Percentiles rank a stretch among this genome's conserved stretches.
Conservation (phyloP, 441 rosid genomes). For the Adansonia madagascariensis region DNA sequence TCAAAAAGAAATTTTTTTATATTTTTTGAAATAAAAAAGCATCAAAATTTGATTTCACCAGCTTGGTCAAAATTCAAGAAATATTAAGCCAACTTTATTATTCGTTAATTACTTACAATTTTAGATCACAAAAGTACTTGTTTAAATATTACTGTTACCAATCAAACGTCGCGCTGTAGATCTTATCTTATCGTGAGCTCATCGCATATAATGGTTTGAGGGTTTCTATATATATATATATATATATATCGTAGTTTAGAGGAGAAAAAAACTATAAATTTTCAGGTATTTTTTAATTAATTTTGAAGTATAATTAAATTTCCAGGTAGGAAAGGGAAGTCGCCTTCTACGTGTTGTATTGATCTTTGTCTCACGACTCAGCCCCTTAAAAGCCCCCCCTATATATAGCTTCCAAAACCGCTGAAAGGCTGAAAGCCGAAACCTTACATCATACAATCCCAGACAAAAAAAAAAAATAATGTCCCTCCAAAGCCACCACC, state of each 20-base stretch:
- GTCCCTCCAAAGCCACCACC: conserved; percentile 42
- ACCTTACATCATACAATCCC: neutral
- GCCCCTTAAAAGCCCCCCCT: neutral
- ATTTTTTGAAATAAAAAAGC: neutral
- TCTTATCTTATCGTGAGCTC: neutral
- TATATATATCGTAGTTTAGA: no score
- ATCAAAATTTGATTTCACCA: neutral
- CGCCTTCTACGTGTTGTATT: neutral
- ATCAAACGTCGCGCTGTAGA: neutral
- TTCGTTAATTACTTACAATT: neutral
- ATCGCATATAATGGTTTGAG: neutral
- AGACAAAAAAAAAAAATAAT: conserved; percentile 25
- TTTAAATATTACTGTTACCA: neutral
- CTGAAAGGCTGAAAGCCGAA: neutral
- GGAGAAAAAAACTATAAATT: no score
- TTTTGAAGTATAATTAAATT: neutral
- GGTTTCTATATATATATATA: neutral
- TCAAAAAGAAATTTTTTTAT: no score
- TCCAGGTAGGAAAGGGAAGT: neutral
- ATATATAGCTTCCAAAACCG: conserved; percentile 26
- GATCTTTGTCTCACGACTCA: neutral
- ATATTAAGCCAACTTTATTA: neutral
- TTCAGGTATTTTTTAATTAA: neutral
- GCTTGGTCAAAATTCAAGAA: conserved; percentile 3
- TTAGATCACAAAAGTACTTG: neutral